Base-by-base conservation (phyloP, 441 rosid genomes). In the Cnidoscolus chayamansa region DNA sequence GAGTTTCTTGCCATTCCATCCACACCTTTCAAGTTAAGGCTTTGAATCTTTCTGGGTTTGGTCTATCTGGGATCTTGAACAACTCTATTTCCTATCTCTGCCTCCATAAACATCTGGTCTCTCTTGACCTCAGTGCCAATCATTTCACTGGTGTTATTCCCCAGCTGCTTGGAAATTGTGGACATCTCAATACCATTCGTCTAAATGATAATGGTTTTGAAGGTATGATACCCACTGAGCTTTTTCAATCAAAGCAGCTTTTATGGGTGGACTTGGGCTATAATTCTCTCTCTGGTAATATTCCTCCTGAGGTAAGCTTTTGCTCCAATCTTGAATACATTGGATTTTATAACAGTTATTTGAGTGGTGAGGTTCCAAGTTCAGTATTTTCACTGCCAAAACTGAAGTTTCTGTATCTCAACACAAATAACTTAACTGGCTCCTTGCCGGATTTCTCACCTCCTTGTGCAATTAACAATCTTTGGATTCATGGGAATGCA, bases 121-220 rank as follows among this genome's bases (percentile, higher is more conserved):
- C 78, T 35, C 80, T 81, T 68, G 84, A 84, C 60, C 84, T 81
- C 61, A 79, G 84, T 55, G 81, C 75, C 73, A 84, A 84, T 77
- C 65, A 70, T 50, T 81, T 84, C 75, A 77, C 79, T 17, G 86
- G 83, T 7, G 49, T 30, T 45, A 48, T 81, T 53, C 86, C 86
- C 17, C 63, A 15, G 20, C 51, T 63, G 67, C 84, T 84, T 56
- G 83, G 73, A 10, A 67, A 60, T 65, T 84, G 83, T 54, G 57
- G 79, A 35, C 75, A 76, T 17, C 77, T 81, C 50, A 59, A 45
- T 32, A 67, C 76, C 48, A 51, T 83, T 71, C 72, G 67, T 70
- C 83, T 83, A 68, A 75, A 77, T 45, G 72, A 72, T 66, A 83
- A 81, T 65, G 64, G 69, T 57, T 68, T 83, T 25, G 47, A 67